Evolutionary conservation across 176 grass and related monocot genomes (phyloP), one percentile per base, ranked within the genome.

Genomic region (Panicum miliaceum): DNA sequence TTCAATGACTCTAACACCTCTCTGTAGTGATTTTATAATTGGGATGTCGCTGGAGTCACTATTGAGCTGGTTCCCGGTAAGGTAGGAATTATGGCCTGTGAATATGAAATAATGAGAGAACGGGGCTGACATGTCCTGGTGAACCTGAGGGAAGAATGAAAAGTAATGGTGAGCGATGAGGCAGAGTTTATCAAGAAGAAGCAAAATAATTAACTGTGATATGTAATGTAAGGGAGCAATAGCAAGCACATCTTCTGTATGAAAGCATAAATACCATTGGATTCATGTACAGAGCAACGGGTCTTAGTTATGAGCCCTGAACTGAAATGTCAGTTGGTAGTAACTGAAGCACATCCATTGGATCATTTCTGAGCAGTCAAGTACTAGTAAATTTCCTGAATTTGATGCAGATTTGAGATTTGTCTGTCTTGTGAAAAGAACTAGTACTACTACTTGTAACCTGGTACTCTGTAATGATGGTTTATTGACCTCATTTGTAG

Each of bases 1-100:
- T 81, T 97, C 95, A 57, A 97, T 97, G 11, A 97, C 95, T 86
- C 95, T 86, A 12, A 94, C 95, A 12, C 95, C 95, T 56, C 40
- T 88, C 89, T 93, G 69, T 72, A 97, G 78, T 52, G 95, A 86
- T 68, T 88, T 80, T 87, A 94, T 94, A 35, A 97, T 97, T 10
- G 95, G 95, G 48, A 86, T 6, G n/a, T 94, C 92, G 11, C 95
- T 97, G 88, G 90, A 94, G 71, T 97, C 90, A 34, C 95, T 97
- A 51, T 94, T 97, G 10, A 97, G 82, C 69, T 97, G 95, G 89
- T 97, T 97, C 40, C 95, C 95, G 20, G 88, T 97, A 20, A 97
- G 62, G 81, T 97, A 97, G 60, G 95, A 97, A 88, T 97, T 97
- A 72, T 97, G 95, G 3, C 95, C 92, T 12, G 95, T 97, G 86